Conservation (phyloP, 257 asterid genomes). For the Salvia rosmarinus region DNA sequence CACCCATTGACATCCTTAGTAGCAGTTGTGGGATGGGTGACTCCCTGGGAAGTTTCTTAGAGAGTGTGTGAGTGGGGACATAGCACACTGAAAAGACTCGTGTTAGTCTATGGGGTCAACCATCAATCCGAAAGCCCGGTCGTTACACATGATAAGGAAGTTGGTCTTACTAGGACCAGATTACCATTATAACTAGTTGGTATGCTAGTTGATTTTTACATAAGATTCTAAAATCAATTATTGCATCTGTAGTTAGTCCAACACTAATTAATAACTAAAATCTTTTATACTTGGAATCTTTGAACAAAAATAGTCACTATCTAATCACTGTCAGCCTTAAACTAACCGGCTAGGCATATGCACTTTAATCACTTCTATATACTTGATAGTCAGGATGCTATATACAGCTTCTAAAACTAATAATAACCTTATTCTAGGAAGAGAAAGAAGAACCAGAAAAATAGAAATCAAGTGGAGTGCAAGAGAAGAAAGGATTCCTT, state of each 20-base stretch:
- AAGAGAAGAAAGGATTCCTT: not conserved
- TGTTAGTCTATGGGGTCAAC: too few relatives aligned
- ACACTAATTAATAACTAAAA: not conserved
- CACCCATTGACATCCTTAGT: too few relatives aligned
- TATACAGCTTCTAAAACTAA: not conserved
- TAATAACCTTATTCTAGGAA: slow-evolving; percentile 14
- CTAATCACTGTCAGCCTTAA: not conserved
- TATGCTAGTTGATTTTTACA: not conserved
- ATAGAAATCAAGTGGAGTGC: slow-evolving; percentile 11
- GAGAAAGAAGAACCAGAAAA: slow-evolving; percentile 28
- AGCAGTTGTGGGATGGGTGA: too few relatives aligned
- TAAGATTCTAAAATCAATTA: slow-evolving; percentile 19
- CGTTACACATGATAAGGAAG: not conserved
- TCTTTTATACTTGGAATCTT: not conserved
- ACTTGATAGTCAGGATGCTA: slow-evolving; percentile 10
- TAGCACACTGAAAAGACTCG: too few relatives aligned
- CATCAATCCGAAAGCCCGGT: too few relatives aligned
- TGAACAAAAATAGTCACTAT: not conserved
- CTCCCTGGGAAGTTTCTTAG: too few relatives aligned
- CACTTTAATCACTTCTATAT: slow-evolving; percentile 7
- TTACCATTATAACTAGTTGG: slow-evolving; percentile 14
- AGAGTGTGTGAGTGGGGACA: too few relatives aligned
- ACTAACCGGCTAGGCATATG: slow-evolving; percentile 15
- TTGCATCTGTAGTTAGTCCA: not conserved
- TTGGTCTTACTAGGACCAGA: slow-evolving; percentile 19